phyloP scores from a whole-genome alignment of 140 eudicot species.

The Oenanthe javanica region DNA sequence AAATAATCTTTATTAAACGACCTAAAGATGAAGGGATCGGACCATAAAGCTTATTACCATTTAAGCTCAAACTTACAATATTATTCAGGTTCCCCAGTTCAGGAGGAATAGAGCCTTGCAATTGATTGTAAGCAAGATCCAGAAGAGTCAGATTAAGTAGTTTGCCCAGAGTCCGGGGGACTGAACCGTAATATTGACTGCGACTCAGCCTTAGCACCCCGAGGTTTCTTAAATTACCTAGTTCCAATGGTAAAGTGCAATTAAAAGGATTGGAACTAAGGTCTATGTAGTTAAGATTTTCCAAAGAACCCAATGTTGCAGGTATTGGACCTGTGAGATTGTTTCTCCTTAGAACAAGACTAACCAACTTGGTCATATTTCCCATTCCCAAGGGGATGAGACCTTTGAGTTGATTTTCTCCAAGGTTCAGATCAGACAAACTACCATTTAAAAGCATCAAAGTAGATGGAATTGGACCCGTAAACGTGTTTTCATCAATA shows the following conservation, averaged over 20 bases:
- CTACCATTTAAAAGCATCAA: neutral
- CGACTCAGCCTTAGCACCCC: slow-evolving; percentile 5
- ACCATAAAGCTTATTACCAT: slow-evolving; percentile 6
- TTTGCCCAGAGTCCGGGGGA: neutral
- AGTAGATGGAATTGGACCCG: slow-evolving; percentile 3
- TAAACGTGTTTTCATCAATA: neutral
- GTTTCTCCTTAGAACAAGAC: neutral
- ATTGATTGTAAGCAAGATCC: slow-evolving; percentile 8
- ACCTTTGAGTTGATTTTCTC: neutral
- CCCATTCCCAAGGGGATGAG: neutral
- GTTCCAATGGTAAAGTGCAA: neutral
- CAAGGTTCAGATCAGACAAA: neutral
- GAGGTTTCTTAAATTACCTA: neutral
- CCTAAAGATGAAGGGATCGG: slow-evolving; percentile 2
- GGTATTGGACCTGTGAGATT: slow-evolving; percentile 6
- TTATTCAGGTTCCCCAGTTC: neutral
- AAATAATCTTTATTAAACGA: neutral
- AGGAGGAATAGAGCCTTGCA: neutral
- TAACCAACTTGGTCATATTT: neutral
- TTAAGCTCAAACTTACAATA: neutral
- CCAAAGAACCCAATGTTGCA: neutral
- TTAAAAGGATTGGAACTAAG: slow-evolving; percentile 7
- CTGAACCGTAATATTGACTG: neutral
- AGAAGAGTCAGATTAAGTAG: slow-evolving; percentile 2
- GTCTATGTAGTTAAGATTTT: slow-evolving; percentile 3